A percentile compares a stretch with the other conserved stretches of the same genome.
Conservation (phyloP, 139 green algal genomes). For the Chlamydomonas sp. region DNA sequence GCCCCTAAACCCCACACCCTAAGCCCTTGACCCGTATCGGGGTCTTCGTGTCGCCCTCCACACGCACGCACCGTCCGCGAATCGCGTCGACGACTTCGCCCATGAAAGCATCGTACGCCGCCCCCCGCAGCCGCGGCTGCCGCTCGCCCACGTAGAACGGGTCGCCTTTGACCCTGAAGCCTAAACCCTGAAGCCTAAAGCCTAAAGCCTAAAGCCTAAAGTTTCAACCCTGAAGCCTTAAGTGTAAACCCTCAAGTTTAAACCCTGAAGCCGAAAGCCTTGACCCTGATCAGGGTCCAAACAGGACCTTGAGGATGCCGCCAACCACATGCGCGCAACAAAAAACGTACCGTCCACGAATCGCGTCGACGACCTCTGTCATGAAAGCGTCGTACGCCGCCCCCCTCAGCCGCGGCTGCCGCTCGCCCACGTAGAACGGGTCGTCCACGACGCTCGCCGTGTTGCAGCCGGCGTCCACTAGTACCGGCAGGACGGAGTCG, state of each 20-base stretch:
- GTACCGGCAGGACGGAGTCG: constrained; percentile 64
- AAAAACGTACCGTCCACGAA: constrained; percentile 5
- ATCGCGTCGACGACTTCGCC: constrained; percentile 48
- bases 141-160: no score
- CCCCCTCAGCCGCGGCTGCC: constrained; percentile 23
- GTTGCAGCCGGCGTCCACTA: constrained; percentile 84
- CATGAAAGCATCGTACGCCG: constrained; percentile 52
- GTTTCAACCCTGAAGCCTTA: no score
- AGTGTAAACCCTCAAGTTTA: no score
- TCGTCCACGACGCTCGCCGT: constrained; percentile 60
- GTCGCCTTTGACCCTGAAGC: no score
- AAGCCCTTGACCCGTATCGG: no score
- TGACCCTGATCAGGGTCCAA: no score
- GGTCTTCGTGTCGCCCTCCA: no score
- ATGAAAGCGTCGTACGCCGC: constrained; percentile 52
- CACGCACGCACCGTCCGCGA: constrained; percentile 14
- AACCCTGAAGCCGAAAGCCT: no score
- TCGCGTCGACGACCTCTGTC: constrained; percentile 46
- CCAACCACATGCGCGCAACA: not conserved
- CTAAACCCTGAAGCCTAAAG: no score
- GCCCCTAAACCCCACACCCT: no score
- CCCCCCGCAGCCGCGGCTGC: constrained; percentile 25
- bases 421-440: constrained; percentile 55
- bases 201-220: no score
- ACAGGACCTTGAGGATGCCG: no score